These are phyloP conservation scores for Casuarina equisetifolia DNA, from an alignment of 306 rosid genomes.

Conservation along the genomic window DNA sequence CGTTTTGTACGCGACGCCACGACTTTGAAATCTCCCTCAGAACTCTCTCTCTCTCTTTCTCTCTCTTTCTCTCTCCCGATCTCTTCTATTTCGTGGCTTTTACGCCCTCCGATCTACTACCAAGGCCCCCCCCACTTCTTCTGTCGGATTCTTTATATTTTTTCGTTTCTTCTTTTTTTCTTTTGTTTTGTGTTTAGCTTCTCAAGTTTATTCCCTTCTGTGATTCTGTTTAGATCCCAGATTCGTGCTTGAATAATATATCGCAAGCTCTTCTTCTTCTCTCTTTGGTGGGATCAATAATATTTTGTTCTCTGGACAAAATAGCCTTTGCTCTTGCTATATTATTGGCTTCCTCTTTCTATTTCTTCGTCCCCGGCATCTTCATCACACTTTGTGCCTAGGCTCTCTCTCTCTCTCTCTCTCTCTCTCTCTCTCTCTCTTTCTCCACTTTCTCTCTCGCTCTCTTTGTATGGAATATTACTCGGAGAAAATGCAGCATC, in stretches of 20 bases:
- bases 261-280: conserved; percentile 4
- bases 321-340: conserved; percentile 14
- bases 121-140: neutral
- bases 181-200: conserved; percentile 18
- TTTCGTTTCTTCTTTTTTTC: neutral
- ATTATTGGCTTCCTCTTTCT: conserved; percentile 14
- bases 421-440: neutral
- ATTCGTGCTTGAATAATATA: conserved; percentile 36
- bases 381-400: neutral
- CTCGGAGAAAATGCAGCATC: conserved; percentile 48
- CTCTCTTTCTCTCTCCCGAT: neutral
- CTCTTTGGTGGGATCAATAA: conserved; percentile 47
- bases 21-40: conserved; percentile 49
- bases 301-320: conserved; percentile 27
- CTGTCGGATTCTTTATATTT: conserved; percentile 4
- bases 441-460: neutral
- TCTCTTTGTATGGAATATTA: conserved; percentile 24
- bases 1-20: conserved; percentile 83
- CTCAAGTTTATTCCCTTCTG: conserved; percentile 58
- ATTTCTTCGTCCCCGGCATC: conserved; percentile 25
- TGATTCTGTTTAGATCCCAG: conserved; percentile 75
- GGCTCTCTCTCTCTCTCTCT: neutral
- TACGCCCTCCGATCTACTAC: conserved; percentile 29
- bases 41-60: neutral
- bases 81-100: neutral